Evolutionary conservation across 1,139 yeast species (phyloP).

Genomic region (Pneumocystis oryctolagi): DNA sequence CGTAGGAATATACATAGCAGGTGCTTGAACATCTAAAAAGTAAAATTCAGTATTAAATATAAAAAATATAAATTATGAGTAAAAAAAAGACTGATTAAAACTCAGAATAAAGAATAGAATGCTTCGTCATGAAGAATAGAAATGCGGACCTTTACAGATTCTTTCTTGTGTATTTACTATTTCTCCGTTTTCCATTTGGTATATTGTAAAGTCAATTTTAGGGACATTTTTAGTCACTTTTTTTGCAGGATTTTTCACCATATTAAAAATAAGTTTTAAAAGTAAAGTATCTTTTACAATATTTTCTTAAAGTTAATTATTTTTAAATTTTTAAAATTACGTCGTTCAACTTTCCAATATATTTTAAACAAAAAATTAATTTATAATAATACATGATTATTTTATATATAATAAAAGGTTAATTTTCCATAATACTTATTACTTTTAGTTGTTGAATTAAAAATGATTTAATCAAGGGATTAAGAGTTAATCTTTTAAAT

Average conservation of each 20-base stretch:
- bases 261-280: background rate
- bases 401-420: no score
- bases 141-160: conserved; percentile 30
- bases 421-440: no score
- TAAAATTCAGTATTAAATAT: background rate
- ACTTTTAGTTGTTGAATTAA: no score
- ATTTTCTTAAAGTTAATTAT: no score
- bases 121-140: no score
- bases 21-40: conserved; percentile 39
- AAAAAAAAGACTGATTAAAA: background rate
- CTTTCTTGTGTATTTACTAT: conserved; percentile 53
- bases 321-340: no score
- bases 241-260: background rate
- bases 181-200: conserved; percentile 57
- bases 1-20: conserved; percentile 50
- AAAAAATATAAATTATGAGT: background rate
- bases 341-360: no score
- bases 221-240: background rate
- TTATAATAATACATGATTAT: no score
- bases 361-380: no score
- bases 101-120: background rate
- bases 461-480: no score
- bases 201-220: conserved; percentile 29
- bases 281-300: background rate
- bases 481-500: no score